Base-by-base conservation (phyloP, 1,139 yeast genomes). In the Debaryomyces psychrophilus region DNA sequence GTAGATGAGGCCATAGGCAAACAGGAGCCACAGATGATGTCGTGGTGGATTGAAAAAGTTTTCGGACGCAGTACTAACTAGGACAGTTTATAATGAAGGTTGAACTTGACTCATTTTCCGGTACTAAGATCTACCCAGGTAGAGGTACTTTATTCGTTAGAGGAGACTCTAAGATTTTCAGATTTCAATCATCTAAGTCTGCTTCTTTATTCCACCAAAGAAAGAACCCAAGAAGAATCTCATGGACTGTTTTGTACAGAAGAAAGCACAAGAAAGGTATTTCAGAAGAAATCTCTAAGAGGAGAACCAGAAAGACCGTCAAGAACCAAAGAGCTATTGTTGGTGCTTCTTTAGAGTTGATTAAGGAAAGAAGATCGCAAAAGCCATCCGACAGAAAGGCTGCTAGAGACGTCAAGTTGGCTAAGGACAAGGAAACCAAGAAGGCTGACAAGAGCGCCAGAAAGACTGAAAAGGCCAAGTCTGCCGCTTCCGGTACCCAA, bases 231-330 rank as follows among this genome's bases (percentile, higher is more conserved):
- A 90, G 99, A 86, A 89, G 97, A 86, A 85, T 93, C 73, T 87
- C 98, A 61, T 93, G 99, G 99, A 93, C 99, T 64, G 97, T 92
- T 71, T 85, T 93, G 69, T 93, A 83, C 93, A 93, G 99, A 87
- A 89, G 96, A 82, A 97, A 92, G 82, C 98, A 93, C 96, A 92
- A 90, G 88, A 93, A 93, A 83, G 99, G 99, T 83, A 84, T 92
- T 72, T 85, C 97, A 70, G 99, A 93, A 84, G 99, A 93, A 82
- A 87, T 89, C 62, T 68, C 95, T 76, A 95, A 90, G 88, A 95
- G 89, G 88, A 90, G 97, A 81, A 64, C 95, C 67, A 93, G 97
- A 85, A 92, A 90, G 85, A 77, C 97, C 70, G 95, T 92, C 79
- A 93, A 95, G 88, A 84, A 87, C 79, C 97, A 92, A 83, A 93